Evolutionary conservation across 305 asterid species (phyloP), one percentile per base, ranked within the genome.

Genomic region (Salvia sclarea): DNA sequence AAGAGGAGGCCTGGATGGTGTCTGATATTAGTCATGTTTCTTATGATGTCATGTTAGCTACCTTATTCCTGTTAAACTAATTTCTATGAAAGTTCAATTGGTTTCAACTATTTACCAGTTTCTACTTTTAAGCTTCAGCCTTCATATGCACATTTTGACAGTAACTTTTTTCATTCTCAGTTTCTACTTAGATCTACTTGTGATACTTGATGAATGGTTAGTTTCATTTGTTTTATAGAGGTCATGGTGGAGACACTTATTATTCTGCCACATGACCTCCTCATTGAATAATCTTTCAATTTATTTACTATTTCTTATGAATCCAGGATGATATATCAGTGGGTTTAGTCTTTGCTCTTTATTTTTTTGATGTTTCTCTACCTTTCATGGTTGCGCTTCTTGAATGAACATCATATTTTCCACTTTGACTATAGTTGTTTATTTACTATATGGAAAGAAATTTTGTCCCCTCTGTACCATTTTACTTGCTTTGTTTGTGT

Each of bases 171-270:
- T 12, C 49, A 35, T 47, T 45, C 55, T 7, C 31, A 22, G 41
- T 13, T 22, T 73, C 28, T 62, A 7, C n/a, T 18, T 44, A 64
- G 50, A 53, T 38, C 41, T 31, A 45, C 31, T 33, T 65, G 30
- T 56, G 54, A 25, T 43, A 22, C 44, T 28, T 33, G 43, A 30
- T 7, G 61, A 28, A 9, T 9, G 24, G 40, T 56, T 61, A 57
- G 50, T 72, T 18, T 55, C 12, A 38, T 56, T 17, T 57, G 11
- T 43, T 58, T 48, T 48, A 12, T 61, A 25, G 60, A 62, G 64
- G 37, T 48, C 24, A 56, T 44, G 55, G 18, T 47, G 72, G 48
- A 44, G 40, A 21, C 24, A 61, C 61, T 67, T 74, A 33, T 31
- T 14, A 31, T 52, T 53, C 52, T 33, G 61, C 45, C 14, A 9